Conservation (phyloP, 2,329 filamentous ascomycete species). For the Trichoderma atroviride region DNA sequence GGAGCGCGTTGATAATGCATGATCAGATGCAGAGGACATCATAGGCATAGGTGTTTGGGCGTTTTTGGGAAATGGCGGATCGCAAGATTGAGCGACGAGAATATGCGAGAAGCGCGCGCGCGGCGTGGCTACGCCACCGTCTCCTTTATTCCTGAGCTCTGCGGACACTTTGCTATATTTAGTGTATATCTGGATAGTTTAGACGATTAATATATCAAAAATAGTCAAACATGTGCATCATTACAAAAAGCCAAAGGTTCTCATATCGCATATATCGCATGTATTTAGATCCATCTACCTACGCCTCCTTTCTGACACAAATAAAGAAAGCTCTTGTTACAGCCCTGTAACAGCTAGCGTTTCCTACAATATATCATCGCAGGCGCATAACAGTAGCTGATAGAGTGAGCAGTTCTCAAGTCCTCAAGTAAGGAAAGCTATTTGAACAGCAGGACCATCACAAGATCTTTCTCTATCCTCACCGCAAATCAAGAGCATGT, state of each 20-base stretch:
- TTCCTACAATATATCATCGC: too few relatives aligned
- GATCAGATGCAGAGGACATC: neutral
- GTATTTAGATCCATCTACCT: neutral
- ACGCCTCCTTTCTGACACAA: neutral
- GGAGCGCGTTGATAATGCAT: neutral
- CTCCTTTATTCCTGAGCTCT: neutral
- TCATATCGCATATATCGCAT: neutral
- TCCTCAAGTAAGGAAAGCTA: too few relatives aligned
- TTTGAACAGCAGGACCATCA: too few relatives aligned
- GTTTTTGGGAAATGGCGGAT: neutral
- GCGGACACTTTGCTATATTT: neutral
- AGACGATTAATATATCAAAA: neutral
- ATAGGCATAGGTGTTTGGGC: slow-evolving; percentile 20
- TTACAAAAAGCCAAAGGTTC: neutral
- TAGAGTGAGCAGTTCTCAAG: too few relatives aligned
- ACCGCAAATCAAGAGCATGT: neutral
- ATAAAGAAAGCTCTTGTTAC: too few relatives aligned
- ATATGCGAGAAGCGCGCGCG: neutral
- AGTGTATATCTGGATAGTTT: neutral
- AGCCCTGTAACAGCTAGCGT: too few relatives aligned
- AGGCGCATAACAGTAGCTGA: too few relatives aligned
- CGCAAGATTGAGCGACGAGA: neutral
- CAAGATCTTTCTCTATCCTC: neutral
- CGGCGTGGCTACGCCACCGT: neutral
- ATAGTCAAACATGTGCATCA: neutral